These are phyloP conservation scores for Alternaria gansuensis DNA, from an alignment of 2,329 filamentous ascomycete species.

Conservation along the genomic window DNA sequence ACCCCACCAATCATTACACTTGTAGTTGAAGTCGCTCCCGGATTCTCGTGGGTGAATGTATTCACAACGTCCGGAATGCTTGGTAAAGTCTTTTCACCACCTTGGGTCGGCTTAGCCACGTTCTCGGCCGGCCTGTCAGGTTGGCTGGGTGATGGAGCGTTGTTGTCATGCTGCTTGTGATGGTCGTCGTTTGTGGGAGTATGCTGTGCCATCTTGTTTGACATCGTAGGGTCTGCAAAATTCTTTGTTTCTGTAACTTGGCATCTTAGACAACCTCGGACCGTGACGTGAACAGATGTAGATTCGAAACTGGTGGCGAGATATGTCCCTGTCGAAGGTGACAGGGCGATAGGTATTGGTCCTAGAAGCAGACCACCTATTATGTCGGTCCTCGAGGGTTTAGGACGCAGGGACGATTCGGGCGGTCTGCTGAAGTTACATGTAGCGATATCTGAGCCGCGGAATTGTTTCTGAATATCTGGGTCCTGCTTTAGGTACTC, in stretches of 20 bases:
- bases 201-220: slow-evolving; percentile 7
- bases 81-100: slow-evolving; percentile 9
- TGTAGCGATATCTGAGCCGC: slow-evolving; percentile 43
- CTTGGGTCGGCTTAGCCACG: slow-evolving; percentile 12
- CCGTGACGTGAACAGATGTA: slow-evolving; percentile 41
- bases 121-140: slow-evolving; percentile 5
- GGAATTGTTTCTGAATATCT: slow-evolving; percentile 31
- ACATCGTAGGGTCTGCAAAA: neutral
- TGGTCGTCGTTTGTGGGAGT: neutral
- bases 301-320: slow-evolving; percentile 38
- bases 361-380: neutral
- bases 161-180: slow-evolving; percentile 4
- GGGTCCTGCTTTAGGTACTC: slow-evolving; percentile 36
- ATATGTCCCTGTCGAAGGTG: slow-evolving; percentile 33
- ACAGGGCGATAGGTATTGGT: slow-evolving; percentile 6
- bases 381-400: neutral
- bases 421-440: slow-evolving; percentile 29
- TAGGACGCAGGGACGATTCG: neutral
- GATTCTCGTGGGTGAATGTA: slow-evolving; percentile 12
- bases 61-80: slow-evolving; percentile 17
- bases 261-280: slow-evolving; percentile 39
- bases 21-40: neutral
- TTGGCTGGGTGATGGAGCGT: slow-evolving; percentile 1
- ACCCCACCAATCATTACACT: slow-evolving; percentile 37
- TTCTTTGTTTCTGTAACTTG: slow-evolving; percentile 8